These are phyloP conservation scores for Rhodotorula graminis DNA, from an alignment of 768 basidiomycete species.

Conservation along the genomic window DNA sequence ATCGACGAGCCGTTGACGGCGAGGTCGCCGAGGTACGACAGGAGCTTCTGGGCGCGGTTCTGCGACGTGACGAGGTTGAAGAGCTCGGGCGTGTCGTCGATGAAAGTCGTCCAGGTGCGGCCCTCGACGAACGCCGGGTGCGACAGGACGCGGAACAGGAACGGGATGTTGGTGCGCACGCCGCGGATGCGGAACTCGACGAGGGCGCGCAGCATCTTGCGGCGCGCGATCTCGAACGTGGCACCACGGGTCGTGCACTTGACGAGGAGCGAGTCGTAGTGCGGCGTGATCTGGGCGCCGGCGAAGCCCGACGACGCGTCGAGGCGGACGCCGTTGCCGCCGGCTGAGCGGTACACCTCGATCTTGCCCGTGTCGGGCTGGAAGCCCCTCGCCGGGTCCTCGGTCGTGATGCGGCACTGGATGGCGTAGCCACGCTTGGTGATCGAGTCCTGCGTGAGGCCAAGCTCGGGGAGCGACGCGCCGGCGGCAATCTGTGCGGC, in stretches of 20 bases:
- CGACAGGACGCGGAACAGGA: constrained; percentile 95
- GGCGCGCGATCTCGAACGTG: constrained; percentile 94
- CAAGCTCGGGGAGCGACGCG: constrained; percentile 88
- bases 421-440: constrained; percentile 95
- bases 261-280: constrained; percentile 95
- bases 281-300: constrained; percentile 98
- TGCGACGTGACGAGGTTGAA: constrained; percentile 97
- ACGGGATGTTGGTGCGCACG: constrained; percentile 90
- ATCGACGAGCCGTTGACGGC: constrained; percentile 97
- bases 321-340: constrained; percentile 95
- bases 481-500: constrained; percentile 74
- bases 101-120: constrained; percentile 99
- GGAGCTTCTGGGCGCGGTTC: constrained; percentile 95
- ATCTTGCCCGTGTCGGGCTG: constrained; percentile 91
- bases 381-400: constrained; percentile 85
- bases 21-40: constrained; percentile 94
- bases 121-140: constrained; percentile 93
- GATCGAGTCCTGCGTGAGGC: constrained; percentile 91
- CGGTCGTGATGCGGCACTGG: constrained; percentile 96
- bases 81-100: constrained; percentile 98
- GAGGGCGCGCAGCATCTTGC: constrained; percentile 99
- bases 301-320: constrained; percentile 97
- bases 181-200: constrained; percentile 98
- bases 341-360: constrained; percentile 96
- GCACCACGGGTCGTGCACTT: constrained; percentile 94